Conservation (phyloP, 1,284 basidiomycete genomes). For the Ceratobasidium sp. region DNA sequence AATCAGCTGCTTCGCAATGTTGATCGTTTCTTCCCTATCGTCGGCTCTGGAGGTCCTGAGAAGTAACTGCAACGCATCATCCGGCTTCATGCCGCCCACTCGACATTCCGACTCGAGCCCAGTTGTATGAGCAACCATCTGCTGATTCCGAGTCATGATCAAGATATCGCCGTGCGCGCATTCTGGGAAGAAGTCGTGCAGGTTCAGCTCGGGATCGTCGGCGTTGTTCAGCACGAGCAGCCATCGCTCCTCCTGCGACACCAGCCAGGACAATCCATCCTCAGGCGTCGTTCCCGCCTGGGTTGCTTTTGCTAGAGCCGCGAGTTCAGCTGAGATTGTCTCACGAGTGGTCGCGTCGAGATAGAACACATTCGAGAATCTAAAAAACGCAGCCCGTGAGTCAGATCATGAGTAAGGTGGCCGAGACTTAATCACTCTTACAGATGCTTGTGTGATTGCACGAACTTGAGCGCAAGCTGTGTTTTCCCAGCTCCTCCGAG, state of each 20-base stretch:
- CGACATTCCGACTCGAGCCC: constrained; percentile 4
- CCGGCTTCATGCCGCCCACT: constrained; percentile 12
- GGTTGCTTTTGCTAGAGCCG: background rate
- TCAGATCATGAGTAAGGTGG: background rate
- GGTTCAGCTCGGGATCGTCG: constrained; percentile 8
- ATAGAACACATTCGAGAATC: constrained; percentile 22
- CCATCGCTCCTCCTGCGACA: constrained; percentile 3
- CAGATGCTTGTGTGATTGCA: background rate
- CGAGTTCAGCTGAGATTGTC: background rate
- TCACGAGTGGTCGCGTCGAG: constrained; percentile 28
- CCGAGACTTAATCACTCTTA: background rate
- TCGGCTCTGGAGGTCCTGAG: background rate
- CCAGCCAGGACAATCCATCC: constrained; percentile 15
- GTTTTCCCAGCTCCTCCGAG: constrained; percentile 21
- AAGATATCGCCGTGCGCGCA: constrained; percentile 19
- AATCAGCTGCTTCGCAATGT: background rate
- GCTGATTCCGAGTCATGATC: constrained; percentile 29
- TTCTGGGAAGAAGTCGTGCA: background rate
- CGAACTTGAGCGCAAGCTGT: constrained; percentile 13
- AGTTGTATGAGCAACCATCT: background rate
- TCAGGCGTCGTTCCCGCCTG: background rate
- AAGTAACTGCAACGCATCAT: constrained; percentile 21
- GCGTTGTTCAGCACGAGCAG: constrained; percentile 38
- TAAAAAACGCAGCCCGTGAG: too few species aligned
- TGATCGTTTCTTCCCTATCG: background rate